Evolutionary conservation across 164 flowering plant species (phyloP).

Genomic region (Cinnamomum micranthum): DNA sequence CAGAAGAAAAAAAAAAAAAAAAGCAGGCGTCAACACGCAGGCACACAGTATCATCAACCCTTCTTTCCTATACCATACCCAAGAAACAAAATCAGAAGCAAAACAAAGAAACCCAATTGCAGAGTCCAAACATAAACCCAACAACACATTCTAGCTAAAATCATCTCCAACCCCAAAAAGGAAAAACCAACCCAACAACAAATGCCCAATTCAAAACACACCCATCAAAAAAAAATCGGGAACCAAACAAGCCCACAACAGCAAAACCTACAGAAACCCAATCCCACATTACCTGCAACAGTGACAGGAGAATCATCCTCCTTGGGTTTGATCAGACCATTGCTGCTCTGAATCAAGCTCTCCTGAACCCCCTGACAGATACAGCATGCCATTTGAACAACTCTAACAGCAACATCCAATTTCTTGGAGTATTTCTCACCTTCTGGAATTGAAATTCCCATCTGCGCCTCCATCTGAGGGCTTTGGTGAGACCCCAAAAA

Average conservation of each 20-base stretch:
- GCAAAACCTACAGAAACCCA: neutral
- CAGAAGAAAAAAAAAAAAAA: too few species aligned
- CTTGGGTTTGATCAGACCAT: conserved; percentile 43
- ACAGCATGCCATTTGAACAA: conserved; percentile 70
- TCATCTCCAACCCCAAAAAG: neutral
- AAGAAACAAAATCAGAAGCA: neutral
- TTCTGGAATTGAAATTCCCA: neutral
- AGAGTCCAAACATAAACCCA: neutral
- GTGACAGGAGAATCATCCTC: conserved; percentile 73
- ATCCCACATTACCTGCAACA: conserved; percentile 46
- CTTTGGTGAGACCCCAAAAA: neutral
- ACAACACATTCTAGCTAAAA: neutral
- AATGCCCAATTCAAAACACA: neutral
- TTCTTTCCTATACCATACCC: neutral
- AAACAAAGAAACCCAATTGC: neutral
- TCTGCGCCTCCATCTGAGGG: neutral
- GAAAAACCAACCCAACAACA: neutral
- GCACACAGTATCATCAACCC: too few species aligned
- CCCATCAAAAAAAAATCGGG: neutral
- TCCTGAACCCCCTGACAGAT: conserved; percentile 60
- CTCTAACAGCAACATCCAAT: conserved; percentile 58
- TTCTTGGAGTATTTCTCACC: conserved; percentile 29
- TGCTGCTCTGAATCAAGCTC: conserved; percentile 33
- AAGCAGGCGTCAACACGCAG: too few species aligned
- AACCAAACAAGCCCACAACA: neutral